Evolutionary conservation across 495 filamentous ascomycete genomes (phyloP), one percentile per base, ranked within the genome.

Genomic region (Cercophora samala): DNA sequence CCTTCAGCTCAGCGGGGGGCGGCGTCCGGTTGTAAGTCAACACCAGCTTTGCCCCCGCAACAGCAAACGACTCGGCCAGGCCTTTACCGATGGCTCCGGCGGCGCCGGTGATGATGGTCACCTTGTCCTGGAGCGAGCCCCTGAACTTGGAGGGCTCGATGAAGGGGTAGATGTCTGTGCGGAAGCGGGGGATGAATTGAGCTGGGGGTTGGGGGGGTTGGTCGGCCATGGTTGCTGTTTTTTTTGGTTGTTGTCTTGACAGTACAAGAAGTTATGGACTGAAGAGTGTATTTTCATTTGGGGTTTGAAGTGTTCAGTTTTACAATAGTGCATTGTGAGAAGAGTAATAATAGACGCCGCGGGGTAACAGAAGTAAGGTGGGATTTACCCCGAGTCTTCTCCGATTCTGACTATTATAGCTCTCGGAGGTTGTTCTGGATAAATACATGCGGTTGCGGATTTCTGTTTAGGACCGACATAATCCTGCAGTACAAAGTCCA

Each of bases 11-110:
- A 1, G 67, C 24, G 5, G 73, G 63, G 13, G 76, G 76, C 17
- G 69, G 67, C 22, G 76, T 78, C 29, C 64, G 65, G 74, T 78
- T 76, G 65, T 76, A 78, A 4, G 73, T 76, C 46, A 78, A 65
- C 4, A 74, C 68, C 58, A 78, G 68, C 51, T 71, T 73, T 3
- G 73, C 69, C 15, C 76, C 74, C 0, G 74, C 74, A n/a, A 76
- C 73, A 32, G 74, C 73, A n/a, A 78, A 78, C 17, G 67, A 74
- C 59, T 78, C 76, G 18, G 76, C 76, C 11, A 76, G 72, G 5
- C 64, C 69, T 46, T 69, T 62, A 11, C 76, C 76, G 15, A 78
- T 75, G 6, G 70, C 68, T 3, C 74, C 76, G 0, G 74, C 68
- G 5, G 76, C 69, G 4, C 69, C 74, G 1, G 75, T 76, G 58